phyloP scores from a whole-genome alignment of 1,284 basidiomycete species.

The Megacollybia platyphylla region DNA sequence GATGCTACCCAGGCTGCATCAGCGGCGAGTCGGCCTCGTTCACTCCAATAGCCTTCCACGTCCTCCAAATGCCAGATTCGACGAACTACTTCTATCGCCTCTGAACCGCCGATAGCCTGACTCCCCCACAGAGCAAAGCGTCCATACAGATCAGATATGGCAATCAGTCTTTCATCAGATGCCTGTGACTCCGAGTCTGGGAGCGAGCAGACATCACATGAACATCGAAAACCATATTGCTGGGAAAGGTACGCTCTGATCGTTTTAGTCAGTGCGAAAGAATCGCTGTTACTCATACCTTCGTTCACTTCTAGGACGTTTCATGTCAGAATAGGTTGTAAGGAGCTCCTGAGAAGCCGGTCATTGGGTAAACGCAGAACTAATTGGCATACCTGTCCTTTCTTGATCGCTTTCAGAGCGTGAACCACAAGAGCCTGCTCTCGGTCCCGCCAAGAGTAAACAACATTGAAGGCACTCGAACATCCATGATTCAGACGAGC shows the following conservation, averaged over 20 bases:
- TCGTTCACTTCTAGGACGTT: constrained; percentile 32
- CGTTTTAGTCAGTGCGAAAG: neutral
- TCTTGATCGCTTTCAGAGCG: constrained; percentile 36
- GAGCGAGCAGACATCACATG: constrained; percentile 42
- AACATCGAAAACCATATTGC: constrained; percentile 45
- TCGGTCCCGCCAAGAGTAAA: constrained; percentile 41
- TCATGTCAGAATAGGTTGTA: constrained; percentile 47
- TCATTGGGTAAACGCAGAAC: neutral
- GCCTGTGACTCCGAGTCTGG: constrained; percentile 26
- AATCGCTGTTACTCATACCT: constrained; percentile 20
- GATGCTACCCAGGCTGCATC: constrained; percentile 46
- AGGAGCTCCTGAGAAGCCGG: constrained; percentile 35
- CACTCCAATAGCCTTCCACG: constrained; percentile 50
- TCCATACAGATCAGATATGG: constrained; percentile 29
- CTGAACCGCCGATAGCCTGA: constrained; percentile 25
- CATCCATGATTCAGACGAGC: constrained; percentile 56
- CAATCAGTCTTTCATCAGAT: constrained; percentile 34
- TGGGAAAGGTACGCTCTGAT: constrained; percentile 29
- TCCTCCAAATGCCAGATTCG: constrained; percentile 43
- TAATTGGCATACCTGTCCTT: constrained; percentile 29
- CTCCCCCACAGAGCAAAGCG: constrained; percentile 34
- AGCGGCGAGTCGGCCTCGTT: constrained; percentile 45
- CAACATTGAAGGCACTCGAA: constrained; percentile 47
- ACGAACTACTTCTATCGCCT: constrained; percentile 33
- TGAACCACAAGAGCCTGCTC: constrained; percentile 37